A percentile compares a stretch with the other conserved stretches of the same genome.
Conservation (phyloP, 1,139 yeast species). For the Entelexis paramagnoliae region DNA sequence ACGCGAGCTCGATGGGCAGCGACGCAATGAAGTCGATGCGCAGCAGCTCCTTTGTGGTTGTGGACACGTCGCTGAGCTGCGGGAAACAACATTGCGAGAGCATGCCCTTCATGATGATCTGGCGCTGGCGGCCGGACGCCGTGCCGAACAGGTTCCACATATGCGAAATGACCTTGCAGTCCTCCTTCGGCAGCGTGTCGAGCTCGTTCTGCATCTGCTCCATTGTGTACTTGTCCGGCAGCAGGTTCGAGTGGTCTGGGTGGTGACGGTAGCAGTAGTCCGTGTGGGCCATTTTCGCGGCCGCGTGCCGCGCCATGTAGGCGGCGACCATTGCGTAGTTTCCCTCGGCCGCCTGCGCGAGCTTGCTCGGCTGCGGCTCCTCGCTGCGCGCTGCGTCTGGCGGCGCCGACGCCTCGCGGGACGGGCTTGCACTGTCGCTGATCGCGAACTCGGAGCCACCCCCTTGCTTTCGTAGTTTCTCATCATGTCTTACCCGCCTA, state of each 20-base stretch:
- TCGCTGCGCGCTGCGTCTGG: background rate
- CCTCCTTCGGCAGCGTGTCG: slow-evolving; percentile 47
- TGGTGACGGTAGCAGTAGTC: slow-evolving; percentile 84
- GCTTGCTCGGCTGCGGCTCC: slow-evolving; percentile 8
- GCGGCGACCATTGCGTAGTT: slow-evolving; percentile 19
- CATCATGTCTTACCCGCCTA: background rate
- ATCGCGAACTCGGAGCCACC: background rate
- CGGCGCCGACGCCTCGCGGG: background rate
- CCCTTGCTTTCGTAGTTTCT: background rate
- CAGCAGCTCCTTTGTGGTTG: slow-evolving; percentile 66
- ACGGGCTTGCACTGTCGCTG: background rate
- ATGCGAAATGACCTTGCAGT: slow-evolving; percentile 60
- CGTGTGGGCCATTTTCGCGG: slow-evolving; percentile 15
- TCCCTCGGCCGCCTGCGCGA: slow-evolving; percentile 13
- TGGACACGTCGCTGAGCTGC: slow-evolving; percentile 71
- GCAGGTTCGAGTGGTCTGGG: slow-evolving; percentile 69
- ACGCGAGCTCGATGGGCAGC: slow-evolving; percentile 73
- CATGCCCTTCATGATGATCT: slow-evolving; percentile 70
- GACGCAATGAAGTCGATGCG: slow-evolving; percentile 81
- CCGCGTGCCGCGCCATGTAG: slow-evolving; percentile 21
- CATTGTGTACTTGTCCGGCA: slow-evolving; percentile 56
- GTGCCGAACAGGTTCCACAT: slow-evolving; percentile 73
- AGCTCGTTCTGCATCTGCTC: slow-evolving; percentile 40
- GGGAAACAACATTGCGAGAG: slow-evolving; percentile 91
- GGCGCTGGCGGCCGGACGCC: slow-evolving; percentile 57